These are phyloP conservation scores for Claviceps fusiformis DNA, from an alignment of 2,329 filamentous ascomycete species.

Conservation along the genomic window DNA sequence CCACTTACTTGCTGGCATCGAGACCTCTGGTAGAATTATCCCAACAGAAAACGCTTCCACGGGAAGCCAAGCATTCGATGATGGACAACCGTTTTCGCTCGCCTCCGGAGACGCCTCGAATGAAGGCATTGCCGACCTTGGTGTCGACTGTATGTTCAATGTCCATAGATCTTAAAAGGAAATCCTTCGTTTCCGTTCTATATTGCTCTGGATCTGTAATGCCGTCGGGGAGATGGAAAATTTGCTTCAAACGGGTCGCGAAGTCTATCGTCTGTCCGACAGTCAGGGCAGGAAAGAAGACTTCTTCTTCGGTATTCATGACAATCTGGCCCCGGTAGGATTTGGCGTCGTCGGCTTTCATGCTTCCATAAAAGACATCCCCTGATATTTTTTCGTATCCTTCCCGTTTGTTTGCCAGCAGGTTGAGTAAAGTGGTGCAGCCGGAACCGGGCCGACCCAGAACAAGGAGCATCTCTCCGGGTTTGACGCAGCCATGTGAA, in stretches of 20 bases:
- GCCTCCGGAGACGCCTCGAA: slow-evolving; percentile 54
- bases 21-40: slow-evolving; percentile 54
- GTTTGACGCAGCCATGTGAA: slow-evolving; percentile 55
- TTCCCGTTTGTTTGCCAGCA: slow-evolving; percentile 49
- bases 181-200: slow-evolving; percentile 33
- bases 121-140: slow-evolving; percentile 53
- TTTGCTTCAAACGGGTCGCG: slow-evolving; percentile 47
- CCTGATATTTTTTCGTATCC: slow-evolving; percentile 47
- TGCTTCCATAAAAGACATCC: slow-evolving; percentile 41
- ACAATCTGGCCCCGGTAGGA: slow-evolving; percentile 45
- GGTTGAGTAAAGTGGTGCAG: slow-evolving; percentile 58
- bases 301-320: slow-evolving; percentile 58
- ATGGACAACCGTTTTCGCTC: slow-evolving; percentile 59
- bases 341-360: slow-evolving; percentile 33
- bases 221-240: slow-evolving; percentile 31
- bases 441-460: slow-evolving; percentile 55
- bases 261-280: slow-evolving; percentile 61
- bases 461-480: slow-evolving; percentile 59
- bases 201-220: slow-evolving; percentile 29
- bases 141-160: slow-evolving; percentile 49
- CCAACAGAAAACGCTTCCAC: slow-evolving; percentile 49
- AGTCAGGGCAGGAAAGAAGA: slow-evolving; percentile 53
- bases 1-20: slow-evolving; percentile 46
- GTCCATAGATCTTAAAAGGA: slow-evolving; percentile 42
- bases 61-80: slow-evolving; percentile 46